These are phyloP conservation scores for Trametes cingulata DNA, from an alignment of 768 basidiomycete genomes.

Conservation along the genomic window DNA sequence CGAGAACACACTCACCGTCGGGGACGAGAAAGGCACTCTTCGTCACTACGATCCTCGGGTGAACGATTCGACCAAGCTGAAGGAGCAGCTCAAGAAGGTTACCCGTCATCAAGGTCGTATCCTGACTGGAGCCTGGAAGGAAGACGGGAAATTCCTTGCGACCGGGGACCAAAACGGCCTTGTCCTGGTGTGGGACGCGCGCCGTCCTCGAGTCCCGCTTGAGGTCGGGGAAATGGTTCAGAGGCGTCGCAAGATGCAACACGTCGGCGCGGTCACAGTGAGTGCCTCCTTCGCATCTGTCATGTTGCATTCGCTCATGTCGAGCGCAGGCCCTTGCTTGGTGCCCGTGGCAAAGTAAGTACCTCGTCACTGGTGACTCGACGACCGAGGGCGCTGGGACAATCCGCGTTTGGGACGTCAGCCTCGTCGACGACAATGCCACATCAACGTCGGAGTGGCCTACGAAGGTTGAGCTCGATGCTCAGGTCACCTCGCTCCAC, in stretches of 20 bases:
- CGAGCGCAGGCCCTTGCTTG: conserved; percentile 51
- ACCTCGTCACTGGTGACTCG: conserved; percentile 49
- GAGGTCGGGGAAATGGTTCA: conserved; percentile 57
- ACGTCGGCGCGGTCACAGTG: conserved; percentile 59
- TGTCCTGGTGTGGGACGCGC: conserved; percentile 76
- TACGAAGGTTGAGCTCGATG: conserved; percentile 48
- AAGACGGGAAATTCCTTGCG: conserved; percentile 65
- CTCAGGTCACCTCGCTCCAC: conserved; percentile 68
- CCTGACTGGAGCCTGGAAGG: conserved; percentile 66
- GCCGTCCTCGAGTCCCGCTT: conserved; percentile 46
- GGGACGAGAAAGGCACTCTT: conserved; percentile 68
- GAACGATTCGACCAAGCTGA: conserved; percentile 42
- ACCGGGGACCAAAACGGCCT: conserved; percentile 77
- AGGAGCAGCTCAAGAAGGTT: conserved; percentile 64
- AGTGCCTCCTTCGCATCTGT: conserved; percentile 19
- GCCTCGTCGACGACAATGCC: conserved; percentile 44
- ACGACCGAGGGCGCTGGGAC: conserved; percentile 46
- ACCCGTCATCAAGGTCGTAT: conserved; percentile 70
- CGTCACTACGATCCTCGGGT: conserved; percentile 73
- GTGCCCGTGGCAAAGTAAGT: conserved; percentile 56
- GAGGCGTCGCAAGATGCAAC: conserved; percentile 70
- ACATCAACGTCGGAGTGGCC: conserved; percentile 35
- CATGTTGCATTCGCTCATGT: background rate
- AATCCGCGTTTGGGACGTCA: conserved; percentile 56
- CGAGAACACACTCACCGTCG: conserved; percentile 62